phyloP scores from a whole-genome alignment of 805 yeast genomes.

The Candida odintsovae region DNA sequence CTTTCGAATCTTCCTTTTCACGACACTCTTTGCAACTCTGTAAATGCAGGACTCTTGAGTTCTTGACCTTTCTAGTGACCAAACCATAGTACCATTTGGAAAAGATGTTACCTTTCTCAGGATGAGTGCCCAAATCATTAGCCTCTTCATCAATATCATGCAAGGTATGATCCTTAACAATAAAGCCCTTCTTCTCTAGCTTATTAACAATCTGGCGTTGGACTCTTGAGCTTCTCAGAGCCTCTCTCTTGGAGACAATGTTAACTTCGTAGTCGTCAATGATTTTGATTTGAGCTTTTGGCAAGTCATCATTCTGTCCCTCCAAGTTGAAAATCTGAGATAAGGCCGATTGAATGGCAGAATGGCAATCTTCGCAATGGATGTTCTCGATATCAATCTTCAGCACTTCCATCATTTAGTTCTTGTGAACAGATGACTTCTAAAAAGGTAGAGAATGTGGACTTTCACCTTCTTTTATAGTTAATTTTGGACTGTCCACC shows the following conservation, averaged over 20 bases:
- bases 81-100: neutral
- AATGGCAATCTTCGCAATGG: slow-evolving; percentile 51
- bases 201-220: slow-evolving; percentile 5
- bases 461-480: neutral
- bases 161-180: slow-evolving; percentile 21
- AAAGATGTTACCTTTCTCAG: slow-evolving; percentile 6
- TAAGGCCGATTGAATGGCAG: slow-evolving; percentile 28
- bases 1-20: slow-evolving; percentile 15
- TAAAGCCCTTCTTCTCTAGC: slow-evolving; percentile 14
- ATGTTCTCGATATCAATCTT: slow-evolving; percentile 30
- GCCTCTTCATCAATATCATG: slow-evolving; percentile 19
- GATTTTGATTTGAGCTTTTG: slow-evolving; percentile 10
- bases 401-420: slow-evolving; percentile 9
- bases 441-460: neutral
- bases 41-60: slow-evolving; percentile 27
- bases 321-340: slow-evolving; percentile 7
- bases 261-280: slow-evolving; percentile 11
- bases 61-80: slow-evolving; percentile 11
- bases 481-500: neutral
- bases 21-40: slow-evolving; percentile 38
- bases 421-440: neutral
- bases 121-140: neutral
- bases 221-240: slow-evolving; percentile 1
- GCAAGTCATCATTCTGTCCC: slow-evolving; percentile 1
- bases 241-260: slow-evolving; percentile 4